Base-by-base conservation (phyloP, 805 yeast genomes). In the Candida montana region DNA sequence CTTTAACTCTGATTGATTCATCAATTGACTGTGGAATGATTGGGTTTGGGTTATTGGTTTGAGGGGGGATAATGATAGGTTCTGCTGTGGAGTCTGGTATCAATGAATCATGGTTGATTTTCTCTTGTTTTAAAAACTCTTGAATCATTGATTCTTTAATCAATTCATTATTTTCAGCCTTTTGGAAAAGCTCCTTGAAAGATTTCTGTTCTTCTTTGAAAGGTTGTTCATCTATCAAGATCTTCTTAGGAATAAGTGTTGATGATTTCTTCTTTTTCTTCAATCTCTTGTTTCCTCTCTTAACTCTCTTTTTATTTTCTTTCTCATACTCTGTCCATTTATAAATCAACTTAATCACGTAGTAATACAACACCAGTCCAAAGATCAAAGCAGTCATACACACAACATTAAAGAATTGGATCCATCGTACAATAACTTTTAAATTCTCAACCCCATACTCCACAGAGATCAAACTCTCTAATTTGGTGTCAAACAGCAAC, bases 331-430 rank as follows among this genome's bases (percentile, higher is more conserved):
- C 46, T 2, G 59, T 54, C 28, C 50, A 18, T 52, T 54, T 43
- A 26, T 50, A 55, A 9, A 55, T 53, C 18, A 45, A 24, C 19
- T 52, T 45, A 7, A 55, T 39, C 7, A 43, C 26, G 1, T 49
- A 46, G 32, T 50, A 55, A 36, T 55, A 55, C 1, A 50, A 40
- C n/a, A 48, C 33, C 7, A 53, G 39, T 3, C 59, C 59, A 16
- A 55, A 16, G 4, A 53, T 33, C 37, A 53, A 32, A 1, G 51
- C 50, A 0, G 53, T 43, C 21, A 55, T 44, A 12, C 53, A 45
- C 46, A 53, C 40, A 10, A 53, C 50, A 29, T 52, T 53, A 18
- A 53, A 31, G 34, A 46, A 52, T 27, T 52, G 47, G 2, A 55
- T 26, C 53, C 56, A 52, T 23, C 53, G 48, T 12, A 50, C 49